phyloP scores from a whole-genome alignment of 2,329 filamentous ascomycete genomes.

The Aspergillus transmontanensis region DNA sequence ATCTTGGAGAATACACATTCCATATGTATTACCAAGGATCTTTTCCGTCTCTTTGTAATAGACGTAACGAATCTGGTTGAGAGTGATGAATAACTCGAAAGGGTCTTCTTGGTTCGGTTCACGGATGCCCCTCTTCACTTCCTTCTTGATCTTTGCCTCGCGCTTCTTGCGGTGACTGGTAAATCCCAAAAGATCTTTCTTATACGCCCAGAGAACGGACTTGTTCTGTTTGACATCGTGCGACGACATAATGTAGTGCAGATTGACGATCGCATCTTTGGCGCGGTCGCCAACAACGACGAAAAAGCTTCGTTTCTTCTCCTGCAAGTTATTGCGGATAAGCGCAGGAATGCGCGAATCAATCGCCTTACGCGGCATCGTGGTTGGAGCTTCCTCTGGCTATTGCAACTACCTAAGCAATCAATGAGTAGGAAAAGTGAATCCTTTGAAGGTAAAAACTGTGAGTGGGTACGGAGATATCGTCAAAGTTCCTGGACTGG shows the following conservation, averaged over 20 bases:
- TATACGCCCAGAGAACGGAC: conserved; percentile 97
- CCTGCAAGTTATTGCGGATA: conserved; percentile 84
- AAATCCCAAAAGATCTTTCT: conserved; percentile 94
- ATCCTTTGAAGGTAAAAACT: neutral
- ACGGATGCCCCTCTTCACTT: conserved; percentile 91
- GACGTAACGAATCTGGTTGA: conserved; percentile 96
- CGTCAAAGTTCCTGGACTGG: neutral
- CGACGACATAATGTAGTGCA: conserved; percentile 89
- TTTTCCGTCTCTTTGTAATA: conserved; percentile 99
- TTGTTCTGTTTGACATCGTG: conserved; percentile 94
- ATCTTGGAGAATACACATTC: conserved; percentile 97
- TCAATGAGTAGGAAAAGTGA: neutral
- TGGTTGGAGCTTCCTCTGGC: conserved; percentile 11
- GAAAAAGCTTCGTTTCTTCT: conserved; percentile 98
- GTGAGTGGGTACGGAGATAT: conserved; percentile 1
- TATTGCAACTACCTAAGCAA: neutral
- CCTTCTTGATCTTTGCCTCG: conserved; percentile 97
- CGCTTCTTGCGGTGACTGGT: conserved; percentile 97
- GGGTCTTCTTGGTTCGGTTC: conserved; percentile 92
- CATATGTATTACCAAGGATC: conserved; percentile 95
- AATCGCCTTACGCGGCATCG: conserved; percentile 58
- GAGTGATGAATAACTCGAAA: conserved; percentile 94
- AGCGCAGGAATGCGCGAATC: conserved; percentile 89
- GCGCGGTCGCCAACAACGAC: conserved; percentile 91
- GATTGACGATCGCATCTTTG: conserved; percentile 95